Percentiles rank a stretch among this genome's conserved stretches.
phyloP scores from a whole-genome alignment of 257 asterid species.

The Plectranthus barbatus region DNA sequence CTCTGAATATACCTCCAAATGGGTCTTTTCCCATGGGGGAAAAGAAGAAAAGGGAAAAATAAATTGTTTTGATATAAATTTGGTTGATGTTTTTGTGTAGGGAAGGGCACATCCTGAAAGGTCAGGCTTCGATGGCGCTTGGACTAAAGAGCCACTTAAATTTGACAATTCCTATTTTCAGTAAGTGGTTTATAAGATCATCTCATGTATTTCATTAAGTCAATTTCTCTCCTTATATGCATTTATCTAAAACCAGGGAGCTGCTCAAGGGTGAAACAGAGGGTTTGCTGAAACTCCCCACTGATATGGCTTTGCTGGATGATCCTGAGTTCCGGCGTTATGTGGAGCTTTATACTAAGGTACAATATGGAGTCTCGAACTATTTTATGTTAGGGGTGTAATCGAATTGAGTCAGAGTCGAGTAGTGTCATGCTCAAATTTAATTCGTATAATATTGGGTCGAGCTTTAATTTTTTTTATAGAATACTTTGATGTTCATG shows the following conservation, averaged over 20 bases:
- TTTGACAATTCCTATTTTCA: constrained; percentile 86
- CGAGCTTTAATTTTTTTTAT: no score
- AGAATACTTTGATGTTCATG: no score
- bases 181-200: constrained; percentile 43
- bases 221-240: constrained; percentile 9
- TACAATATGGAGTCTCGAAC: constrained; percentile 13
- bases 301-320: constrained; percentile 71
- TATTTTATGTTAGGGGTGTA: neutral
- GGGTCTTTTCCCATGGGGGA: neutral
- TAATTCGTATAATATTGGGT: no score
- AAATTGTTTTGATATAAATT: neutral
- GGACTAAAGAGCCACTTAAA: constrained; percentile 88
- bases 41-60: neutral
- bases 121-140: constrained; percentile 93
- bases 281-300: constrained; percentile 81
- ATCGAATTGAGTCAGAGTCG: no score
- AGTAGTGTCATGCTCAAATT: no score
- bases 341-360: constrained; percentile 94
- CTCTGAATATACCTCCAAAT: neutral
- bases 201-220: neutral
- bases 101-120: constrained; percentile 99
- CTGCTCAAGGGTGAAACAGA: constrained; percentile 80
- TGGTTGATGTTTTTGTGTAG: constrained; percentile 26
- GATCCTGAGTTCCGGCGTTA: constrained; percentile 66
- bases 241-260: constrained; percentile 52